A percentile compares a stretch with the other conserved stretches of the same genome.
phyloP scores from a whole-genome alignment of 2,329 filamentous ascomycete species.

The Curvularia spicifera region DNA sequence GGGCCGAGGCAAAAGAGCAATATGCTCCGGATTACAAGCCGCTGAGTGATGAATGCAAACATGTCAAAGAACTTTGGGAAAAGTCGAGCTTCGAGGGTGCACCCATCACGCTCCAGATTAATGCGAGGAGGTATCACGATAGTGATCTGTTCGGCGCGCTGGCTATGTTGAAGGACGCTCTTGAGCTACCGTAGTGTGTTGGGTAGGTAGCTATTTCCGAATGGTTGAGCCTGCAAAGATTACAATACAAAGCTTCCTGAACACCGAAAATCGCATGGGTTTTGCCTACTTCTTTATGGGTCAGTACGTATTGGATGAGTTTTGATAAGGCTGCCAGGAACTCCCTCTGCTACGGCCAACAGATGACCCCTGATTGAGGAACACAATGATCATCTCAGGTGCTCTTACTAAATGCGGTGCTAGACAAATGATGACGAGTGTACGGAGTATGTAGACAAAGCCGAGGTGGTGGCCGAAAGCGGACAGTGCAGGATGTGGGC shows the following conservation, averaged over 20 bases:
- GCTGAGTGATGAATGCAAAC: constrained; percentile 27
- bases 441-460: not conserved
- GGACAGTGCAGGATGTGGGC: not conserved
- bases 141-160: constrained; percentile 32
- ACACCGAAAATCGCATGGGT: too few species aligned
- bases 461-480: constrained; percentile 9
- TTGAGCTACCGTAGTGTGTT: constrained; percentile 18
- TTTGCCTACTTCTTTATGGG: not conserved
- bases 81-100: constrained; percentile 26
- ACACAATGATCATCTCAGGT: not conserved
- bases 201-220: not conserved
- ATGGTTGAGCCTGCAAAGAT: not conserved
- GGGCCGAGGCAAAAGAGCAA: constrained; percentile 16
- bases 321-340: not conserved
- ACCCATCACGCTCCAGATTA: constrained; percentile 31
- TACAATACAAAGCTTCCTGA: not conserved
- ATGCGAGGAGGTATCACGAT: constrained; percentile 30
- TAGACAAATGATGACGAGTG: not conserved
- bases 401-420: not conserved
- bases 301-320: too few species aligned
- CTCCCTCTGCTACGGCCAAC: not conserved
- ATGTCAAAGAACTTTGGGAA: constrained; percentile 32
- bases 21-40: constrained; percentile 24
- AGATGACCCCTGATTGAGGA: not conserved
- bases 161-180: constrained; percentile 22